Conservation (phyloP, 306 rosid genomes). For the Calophaca sinica region DNA sequence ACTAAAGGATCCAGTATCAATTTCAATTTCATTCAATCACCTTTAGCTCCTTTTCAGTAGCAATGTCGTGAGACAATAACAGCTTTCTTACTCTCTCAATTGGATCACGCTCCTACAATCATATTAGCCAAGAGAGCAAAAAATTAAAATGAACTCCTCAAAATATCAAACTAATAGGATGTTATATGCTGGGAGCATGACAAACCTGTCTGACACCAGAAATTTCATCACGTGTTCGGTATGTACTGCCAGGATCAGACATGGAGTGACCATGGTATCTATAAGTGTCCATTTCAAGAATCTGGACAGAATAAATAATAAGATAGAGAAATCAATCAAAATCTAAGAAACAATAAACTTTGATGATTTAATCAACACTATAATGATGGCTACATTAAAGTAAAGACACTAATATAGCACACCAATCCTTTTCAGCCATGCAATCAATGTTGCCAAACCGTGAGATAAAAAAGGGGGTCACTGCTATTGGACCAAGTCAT, state of each 20-base stretch:
- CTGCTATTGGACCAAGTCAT: background rate
- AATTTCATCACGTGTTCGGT: conserved; percentile 96
- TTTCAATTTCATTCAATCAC: conserved; percentile 47
- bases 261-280: conserved; percentile 99
- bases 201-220: conserved; percentile 95
- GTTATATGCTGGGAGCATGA: conserved; percentile 14
- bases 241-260: conserved; percentile 99
- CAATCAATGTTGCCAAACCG: background rate
- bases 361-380: conserved; percentile 32
- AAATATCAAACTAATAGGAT: background rate
- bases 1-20: background rate
- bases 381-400: conserved; percentile 7
- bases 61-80: conserved; percentile 71
- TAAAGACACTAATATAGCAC: conserved; percentile 20
- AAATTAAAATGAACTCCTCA: conserved; percentile 10
- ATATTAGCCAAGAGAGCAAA: conserved; percentile 25
- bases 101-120: conserved; percentile 93
- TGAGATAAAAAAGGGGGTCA: background rate
- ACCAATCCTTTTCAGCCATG: background rate
- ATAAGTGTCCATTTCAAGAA: conserved; percentile 98
- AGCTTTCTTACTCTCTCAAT: conserved; percentile 91
- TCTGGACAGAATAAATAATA: conserved; percentile 59
- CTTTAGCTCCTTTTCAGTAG: conserved; percentile 92
- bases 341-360: conserved; percentile 16
- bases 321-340: conserved; percentile 34